Evolutionary conservation across 148 eudicot species (phyloP).

Genomic region (Amaranthus palmeri): DNA sequence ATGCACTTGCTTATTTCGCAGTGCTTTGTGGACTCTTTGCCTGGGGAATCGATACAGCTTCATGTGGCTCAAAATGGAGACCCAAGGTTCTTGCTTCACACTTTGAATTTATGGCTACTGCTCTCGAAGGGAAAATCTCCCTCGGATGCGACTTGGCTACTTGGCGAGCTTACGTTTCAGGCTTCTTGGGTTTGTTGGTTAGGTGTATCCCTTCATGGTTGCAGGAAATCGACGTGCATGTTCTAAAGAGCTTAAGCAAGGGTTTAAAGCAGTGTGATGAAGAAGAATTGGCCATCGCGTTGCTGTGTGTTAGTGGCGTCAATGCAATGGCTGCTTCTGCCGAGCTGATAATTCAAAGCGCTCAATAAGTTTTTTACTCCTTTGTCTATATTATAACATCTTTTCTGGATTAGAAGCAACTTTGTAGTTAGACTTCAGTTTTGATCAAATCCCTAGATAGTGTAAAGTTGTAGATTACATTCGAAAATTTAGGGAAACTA

Average conservation of each 20-base stretch:
- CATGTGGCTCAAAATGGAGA: constrained; percentile 39
- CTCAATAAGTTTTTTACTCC: neutral
- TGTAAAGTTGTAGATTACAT: too few species aligned
- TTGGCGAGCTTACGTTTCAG: constrained; percentile 79
- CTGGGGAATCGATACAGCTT: constrained; percentile 59
- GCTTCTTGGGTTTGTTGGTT: constrained; percentile 75
- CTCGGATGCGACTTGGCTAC: constrained; percentile 70
- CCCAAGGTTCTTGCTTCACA: constrained; percentile 48
- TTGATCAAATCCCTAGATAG: too few species aligned
- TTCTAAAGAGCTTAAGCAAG: constrained; percentile 62
- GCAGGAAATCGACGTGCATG: constrained; percentile 52
- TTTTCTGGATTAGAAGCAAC: too few species aligned
- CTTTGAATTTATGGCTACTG: constrained; percentile 65
- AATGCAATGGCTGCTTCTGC: constrained; percentile 77
- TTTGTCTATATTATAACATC: too few species aligned
- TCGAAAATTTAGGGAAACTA: too few species aligned
- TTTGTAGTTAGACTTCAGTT: too few species aligned
- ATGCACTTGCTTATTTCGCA: constrained; percentile 74
- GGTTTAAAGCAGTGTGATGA: constrained; percentile 69
- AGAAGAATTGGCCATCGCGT: constrained; percentile 67
- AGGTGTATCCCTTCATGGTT: constrained; percentile 73
- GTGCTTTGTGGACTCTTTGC: constrained; percentile 74
- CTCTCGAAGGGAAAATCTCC: constrained; percentile 72
- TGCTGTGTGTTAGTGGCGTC: constrained; percentile 63
- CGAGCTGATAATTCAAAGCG: constrained; percentile 55